Evolutionary conservation across 148 eudicot species (phyloP).

Genomic region (Arbutus unedo): DNA sequence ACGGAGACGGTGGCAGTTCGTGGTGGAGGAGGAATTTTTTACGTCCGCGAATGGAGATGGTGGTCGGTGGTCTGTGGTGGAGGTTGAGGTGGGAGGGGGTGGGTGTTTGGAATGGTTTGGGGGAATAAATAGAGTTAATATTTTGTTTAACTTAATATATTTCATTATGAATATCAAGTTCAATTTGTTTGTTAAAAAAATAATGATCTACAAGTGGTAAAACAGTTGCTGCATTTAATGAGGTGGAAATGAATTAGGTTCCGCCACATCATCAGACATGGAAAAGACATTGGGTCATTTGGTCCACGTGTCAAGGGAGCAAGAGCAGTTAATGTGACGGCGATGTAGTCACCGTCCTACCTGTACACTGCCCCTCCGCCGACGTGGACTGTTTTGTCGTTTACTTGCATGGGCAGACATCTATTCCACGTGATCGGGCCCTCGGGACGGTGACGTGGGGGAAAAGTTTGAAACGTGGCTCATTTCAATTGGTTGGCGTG

Average conservation of each 20-base stretch:
- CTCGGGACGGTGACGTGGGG: neutral
- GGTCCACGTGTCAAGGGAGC: neutral
- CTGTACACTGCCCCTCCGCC: neutral
- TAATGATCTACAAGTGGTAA: no score
- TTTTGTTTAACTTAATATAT: no score
- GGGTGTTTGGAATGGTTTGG: no score
- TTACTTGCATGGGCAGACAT: neutral
- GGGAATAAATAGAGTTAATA: no score
- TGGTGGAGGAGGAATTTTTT: no score
- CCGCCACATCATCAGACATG: neutral
- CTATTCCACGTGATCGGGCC: neutral
- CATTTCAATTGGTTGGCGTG: neutral
- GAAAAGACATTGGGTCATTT: neutral
- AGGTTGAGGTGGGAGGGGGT: no score
- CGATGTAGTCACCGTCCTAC: neutral
- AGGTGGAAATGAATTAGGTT: neutral
- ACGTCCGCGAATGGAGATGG: no score
- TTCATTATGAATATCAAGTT: neutral
- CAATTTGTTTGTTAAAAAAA: neutral
- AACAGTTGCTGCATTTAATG: neutral
- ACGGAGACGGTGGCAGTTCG: no score
- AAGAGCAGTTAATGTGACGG: neutral
- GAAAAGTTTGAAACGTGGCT: neutral
- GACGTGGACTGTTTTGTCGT: constrained; percentile 1
- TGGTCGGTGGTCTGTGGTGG: no score